Conservation (phyloP, 805 yeast genomes). For the Candida hungchunana region DNA sequence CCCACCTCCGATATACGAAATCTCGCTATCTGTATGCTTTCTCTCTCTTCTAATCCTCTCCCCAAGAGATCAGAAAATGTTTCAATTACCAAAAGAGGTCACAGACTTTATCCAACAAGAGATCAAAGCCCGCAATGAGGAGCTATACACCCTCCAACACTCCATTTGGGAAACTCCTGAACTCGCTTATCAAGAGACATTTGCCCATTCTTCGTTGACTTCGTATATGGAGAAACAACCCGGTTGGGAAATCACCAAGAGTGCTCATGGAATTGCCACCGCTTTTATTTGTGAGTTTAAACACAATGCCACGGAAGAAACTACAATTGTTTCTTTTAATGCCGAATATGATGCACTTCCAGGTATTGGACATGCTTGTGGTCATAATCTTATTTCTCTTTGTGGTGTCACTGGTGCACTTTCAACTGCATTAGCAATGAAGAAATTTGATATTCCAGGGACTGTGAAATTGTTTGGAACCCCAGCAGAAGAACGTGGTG, state of each 20-base stretch:
- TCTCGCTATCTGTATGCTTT: too few relatives aligned
- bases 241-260: constrained; percentile 10
- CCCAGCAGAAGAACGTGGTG: constrained; percentile 13
- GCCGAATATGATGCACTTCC: constrained; percentile 13
- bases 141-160: constrained; percentile 9
- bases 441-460: constrained; percentile 10
- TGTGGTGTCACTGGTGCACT: constrained; percentile 10
- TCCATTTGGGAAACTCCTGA: constrained; percentile 11
- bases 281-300: constrained; percentile 6
- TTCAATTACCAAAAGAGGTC: neutral
- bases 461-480: constrained; percentile 11
- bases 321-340: constrained; percentile 9
- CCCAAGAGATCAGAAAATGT: too few relatives aligned
- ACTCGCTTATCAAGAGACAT: constrained; percentile 6
- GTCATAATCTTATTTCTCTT: constrained; percentile 10
- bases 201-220: constrained; percentile 8
- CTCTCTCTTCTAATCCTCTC: too few relatives aligned
- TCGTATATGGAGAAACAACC: constrained; percentile 10
- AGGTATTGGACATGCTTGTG: constrained; percentile 12
- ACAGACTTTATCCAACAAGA: constrained; percentile 5
- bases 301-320: constrained; percentile 1
- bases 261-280: constrained; percentile 10
- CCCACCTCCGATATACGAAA: too few relatives aligned
- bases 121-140: constrained; percentile 3
- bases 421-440: constrained; percentile 8